phyloP scores from a whole-genome alignment of 208 protist genomes.

The Leishmania aethiopica region DNA sequence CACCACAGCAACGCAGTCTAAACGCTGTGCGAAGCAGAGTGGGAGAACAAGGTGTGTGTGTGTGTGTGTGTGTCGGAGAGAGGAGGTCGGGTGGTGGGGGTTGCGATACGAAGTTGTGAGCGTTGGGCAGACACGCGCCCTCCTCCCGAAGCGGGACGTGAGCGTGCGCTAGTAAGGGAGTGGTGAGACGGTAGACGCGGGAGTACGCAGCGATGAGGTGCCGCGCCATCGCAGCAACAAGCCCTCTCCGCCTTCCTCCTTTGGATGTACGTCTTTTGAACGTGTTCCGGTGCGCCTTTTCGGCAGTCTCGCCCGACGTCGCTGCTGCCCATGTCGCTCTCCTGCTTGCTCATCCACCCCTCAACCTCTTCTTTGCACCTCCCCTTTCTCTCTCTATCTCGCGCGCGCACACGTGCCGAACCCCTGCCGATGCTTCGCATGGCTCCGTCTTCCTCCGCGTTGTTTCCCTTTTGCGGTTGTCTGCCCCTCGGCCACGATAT shows the following conservation, averaged over 20 bases:
- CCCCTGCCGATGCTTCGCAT: background rate
- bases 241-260: background rate
- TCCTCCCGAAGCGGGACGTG: background rate
- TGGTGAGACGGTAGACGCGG: background rate
- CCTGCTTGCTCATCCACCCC: background rate
- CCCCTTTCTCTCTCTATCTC: background rate
- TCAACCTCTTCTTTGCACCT: background rate
- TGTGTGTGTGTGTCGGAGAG: too few relatives aligned
- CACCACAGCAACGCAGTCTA: background rate
- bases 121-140: background rate
- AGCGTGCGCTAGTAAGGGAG: background rate
- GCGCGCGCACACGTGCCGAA: background rate
- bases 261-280: background rate
- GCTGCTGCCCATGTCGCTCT: background rate
- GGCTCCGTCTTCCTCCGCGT: background rate
- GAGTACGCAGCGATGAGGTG: background rate
- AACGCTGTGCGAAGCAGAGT: background rate
- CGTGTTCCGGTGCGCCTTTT: background rate
- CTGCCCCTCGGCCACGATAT: background rate
- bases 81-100: background rate
- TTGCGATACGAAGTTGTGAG: background rate
- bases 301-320: background rate
- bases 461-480: background rate
- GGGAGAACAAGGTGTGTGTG: too few relatives aligned
- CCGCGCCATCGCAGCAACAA: background rate